These are phyloP conservation scores for Diversispora epigaea DNA, from an alignment of 192 early-diverging fungal genomes.

Conservation along the genomic window DNA sequence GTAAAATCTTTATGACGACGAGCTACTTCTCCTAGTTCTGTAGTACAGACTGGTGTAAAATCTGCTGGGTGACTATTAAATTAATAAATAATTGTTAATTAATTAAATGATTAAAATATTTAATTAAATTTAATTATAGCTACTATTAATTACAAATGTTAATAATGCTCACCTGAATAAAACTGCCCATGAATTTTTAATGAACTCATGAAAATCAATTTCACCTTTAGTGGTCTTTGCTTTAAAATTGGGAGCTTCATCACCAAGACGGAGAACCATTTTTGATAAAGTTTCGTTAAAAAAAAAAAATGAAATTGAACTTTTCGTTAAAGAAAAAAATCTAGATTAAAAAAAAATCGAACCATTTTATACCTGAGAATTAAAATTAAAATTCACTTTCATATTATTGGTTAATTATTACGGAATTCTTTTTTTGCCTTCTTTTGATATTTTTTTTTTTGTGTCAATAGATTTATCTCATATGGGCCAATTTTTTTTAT, in stretches of 20 bases:
- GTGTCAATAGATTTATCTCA: no score
- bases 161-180: constrained; percentile 59
- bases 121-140: neutral
- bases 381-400: no score
- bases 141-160: neutral
- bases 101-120: no score
- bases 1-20: constrained; percentile 75
- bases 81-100: neutral
- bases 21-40: constrained; percentile 93
- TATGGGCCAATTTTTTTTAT: no score
- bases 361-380: no score
- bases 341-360: no score
- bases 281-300: neutral
- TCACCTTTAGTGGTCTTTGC: constrained; percentile 84
- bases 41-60: constrained; percentile 88
- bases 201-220: constrained; percentile 91
- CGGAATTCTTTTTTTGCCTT: no score
- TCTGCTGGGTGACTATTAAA: neutral
- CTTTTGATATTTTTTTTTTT: no score
- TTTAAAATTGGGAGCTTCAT: constrained; percentile 63
- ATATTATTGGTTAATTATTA: no score
- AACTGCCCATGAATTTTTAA: constrained; percentile 84
- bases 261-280: constrained; percentile 45
- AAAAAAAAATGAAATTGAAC: neutral
- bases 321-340: no score